Percentiles rank a stretch among this genome's conserved stretches.
phyloP scores from a whole-genome alignment of 225 moss, liverwort and hornwort genomes.

The Physcomitrium patens region DNA sequence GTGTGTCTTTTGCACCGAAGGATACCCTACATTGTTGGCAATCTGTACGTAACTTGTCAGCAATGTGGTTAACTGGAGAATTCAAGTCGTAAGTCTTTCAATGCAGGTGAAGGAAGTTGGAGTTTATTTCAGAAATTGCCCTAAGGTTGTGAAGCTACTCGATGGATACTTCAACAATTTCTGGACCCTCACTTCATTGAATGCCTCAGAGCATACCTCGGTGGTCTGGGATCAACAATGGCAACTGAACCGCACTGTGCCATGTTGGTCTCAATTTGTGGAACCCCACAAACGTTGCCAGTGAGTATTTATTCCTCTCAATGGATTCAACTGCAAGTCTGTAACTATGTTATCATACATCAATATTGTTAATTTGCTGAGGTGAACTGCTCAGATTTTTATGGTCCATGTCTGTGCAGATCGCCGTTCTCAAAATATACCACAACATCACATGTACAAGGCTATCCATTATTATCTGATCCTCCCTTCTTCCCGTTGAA shows the following conservation, averaged over 20 bases:
- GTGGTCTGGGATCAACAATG: constrained; percentile 56
- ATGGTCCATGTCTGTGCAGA: constrained; percentile 39
- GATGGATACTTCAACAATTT: constrained; percentile 62
- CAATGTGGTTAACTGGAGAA: not conserved
- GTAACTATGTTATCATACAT: not conserved
- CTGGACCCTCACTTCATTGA: constrained; percentile 64
- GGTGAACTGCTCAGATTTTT: not conserved
- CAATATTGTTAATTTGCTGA: too few species aligned
- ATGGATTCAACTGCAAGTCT: too few species aligned
- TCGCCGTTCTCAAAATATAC: constrained; percentile 48
- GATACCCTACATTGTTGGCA: not conserved
- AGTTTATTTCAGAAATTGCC: constrained; percentile 63
- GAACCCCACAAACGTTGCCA: constrained; percentile 40
- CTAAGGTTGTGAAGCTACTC: constrained; percentile 50
- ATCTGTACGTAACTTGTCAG: too few species aligned
- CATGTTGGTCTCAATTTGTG: constrained; percentile 74
- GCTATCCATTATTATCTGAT: constrained; percentile 60
- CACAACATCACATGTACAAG: constrained; percentile 42
- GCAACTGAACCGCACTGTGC: constrained; percentile 63
- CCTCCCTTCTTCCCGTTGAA: constrained; percentile 51
- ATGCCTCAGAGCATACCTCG: constrained; percentile 52
- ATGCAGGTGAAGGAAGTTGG: constrained; percentile 74
- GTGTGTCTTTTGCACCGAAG: not conserved
- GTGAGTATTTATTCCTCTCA: constrained; percentile 33
- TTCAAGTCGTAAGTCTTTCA: not conserved